Conservation (phyloP, 441 rosid genomes). For the Mallotus japonicus region DNA sequence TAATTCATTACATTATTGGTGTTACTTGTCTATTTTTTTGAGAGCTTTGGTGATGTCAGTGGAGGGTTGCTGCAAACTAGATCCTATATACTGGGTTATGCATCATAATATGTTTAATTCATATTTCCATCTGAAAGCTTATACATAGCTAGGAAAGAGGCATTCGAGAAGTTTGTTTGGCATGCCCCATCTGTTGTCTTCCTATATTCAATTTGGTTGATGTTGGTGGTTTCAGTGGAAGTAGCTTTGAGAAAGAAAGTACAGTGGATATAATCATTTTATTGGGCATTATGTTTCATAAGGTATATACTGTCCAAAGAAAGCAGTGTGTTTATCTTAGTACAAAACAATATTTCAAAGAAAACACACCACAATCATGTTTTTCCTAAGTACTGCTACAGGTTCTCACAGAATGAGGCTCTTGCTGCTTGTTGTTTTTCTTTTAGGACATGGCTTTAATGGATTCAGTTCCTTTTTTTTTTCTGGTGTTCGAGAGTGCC, state of each 20-base stretch:
- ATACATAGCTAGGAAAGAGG: not conserved
- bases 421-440: not conserved
- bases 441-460: not conserved
- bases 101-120: not conserved
- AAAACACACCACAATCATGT: no score
- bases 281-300: not conserved
- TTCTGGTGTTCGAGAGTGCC: not conserved
- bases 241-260: not conserved
- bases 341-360: not conserved
- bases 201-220: not conserved
- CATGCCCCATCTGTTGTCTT: not conserved
- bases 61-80: not conserved
- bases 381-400: not conserved
- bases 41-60: not conserved
- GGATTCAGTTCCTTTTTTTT: not conserved
- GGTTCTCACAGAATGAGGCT: not conserved
- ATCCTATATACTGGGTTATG: conserved; percentile 4
- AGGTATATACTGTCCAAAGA: not conserved
- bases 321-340: not conserved
- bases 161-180: not conserved
- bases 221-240: not conserved
- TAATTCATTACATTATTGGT: not conserved
- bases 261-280: no score
- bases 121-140: conserved; percentile 3
- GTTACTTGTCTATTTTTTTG: not conserved